Base-by-base conservation (phyloP, 805 yeast species). In the Lipomyces lipofer region DNA sequence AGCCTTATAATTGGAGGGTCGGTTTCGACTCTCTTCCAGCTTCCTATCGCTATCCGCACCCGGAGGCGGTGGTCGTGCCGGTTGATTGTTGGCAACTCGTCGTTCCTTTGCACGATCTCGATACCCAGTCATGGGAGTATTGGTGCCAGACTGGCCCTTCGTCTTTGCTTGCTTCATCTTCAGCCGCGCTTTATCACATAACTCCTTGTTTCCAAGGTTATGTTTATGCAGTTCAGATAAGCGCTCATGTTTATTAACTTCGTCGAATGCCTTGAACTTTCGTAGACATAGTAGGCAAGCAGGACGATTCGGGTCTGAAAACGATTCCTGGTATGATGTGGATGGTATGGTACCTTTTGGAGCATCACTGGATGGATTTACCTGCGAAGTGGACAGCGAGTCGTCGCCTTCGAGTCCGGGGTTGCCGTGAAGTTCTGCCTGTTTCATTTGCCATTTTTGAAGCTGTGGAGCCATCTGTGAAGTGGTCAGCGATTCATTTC, bases 81-180 rank as follows among this genome's bases (percentile, higher is more conserved):
- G 38, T 27, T 48, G 54, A 27, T 49, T 43, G 24, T 47, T 49
- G 17, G 55, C 61, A 6, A 50, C 49, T 4, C 62, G 53, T 2
- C 62, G 54, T 25, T 58, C 62, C 9, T 42, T 12, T 1, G 62
- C 62, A 17, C 62, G 59, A 19, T 58, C 62, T 13, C 62, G 39
- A 36, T 58, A 58, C 28, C 9, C 49, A 17, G 17, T 25, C n/a
- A 10, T 17, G 5, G 22, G 32, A 3, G 7, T n/a, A 2, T 13
- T 25, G 12, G 45, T 13, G 30, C 15, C n/a, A 30, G 40, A 25
- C 36, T 28, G 30, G 8, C 27, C 38, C 40, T 49, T 52, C 12
- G 17, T 33, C 24, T 21, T 36, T 6, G 48, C 49, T 4, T 27
- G 42, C 29, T 4, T n/a, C 29, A 55, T 12, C 22, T 39, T 21